Evolutionary conservation across 2,329 filamentous ascomycete genomes (phyloP).

Genomic region (Pseudopithomyces maydicus): DNA sequence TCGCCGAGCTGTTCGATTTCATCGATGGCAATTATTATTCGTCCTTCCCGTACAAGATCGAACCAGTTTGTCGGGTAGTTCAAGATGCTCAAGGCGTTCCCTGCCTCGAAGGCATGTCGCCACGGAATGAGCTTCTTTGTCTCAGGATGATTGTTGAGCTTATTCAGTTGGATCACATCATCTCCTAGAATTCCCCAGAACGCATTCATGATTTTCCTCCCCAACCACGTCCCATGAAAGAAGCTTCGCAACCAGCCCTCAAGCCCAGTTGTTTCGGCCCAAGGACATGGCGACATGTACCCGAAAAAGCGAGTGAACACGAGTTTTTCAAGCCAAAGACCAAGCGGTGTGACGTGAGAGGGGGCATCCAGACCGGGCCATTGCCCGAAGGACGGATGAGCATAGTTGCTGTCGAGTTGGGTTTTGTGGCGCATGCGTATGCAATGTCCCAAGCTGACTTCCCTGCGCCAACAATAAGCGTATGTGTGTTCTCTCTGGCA

Average conservation of each 20-base stretch:
- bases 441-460: slow-evolving; percentile 70
- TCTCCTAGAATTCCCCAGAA: slow-evolving; percentile 63
- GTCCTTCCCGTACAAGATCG: slow-evolving; percentile 58
- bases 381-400: slow-evolving; percentile 64
- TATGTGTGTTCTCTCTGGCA: slow-evolving; percentile 40
- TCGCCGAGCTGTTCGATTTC: slow-evolving; percentile 58
- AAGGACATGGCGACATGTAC: slow-evolving; percentile 77
- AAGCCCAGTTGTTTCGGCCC: slow-evolving; percentile 68
- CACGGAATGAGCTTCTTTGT: slow-evolving; percentile 50
- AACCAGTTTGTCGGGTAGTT: slow-evolving; percentile 66
- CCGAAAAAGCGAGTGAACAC: slow-evolving; percentile 70
- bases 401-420: slow-evolving; percentile 57
- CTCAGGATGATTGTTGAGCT: slow-evolving; percentile 50
- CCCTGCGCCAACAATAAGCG: slow-evolving; percentile 63
- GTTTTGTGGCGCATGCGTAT: slow-evolving; percentile 58
- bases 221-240: slow-evolving; percentile 62
- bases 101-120: slow-evolving; percentile 57
- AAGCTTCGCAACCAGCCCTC: slow-evolving; percentile 57
- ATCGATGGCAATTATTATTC: slow-evolving; percentile 60
- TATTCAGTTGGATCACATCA: slow-evolving; percentile 57
- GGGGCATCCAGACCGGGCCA: slow-evolving; percentile 66
- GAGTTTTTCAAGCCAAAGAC: slow-evolving; percentile 70
- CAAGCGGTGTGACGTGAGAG: slow-evolving; percentile 69
- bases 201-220: slow-evolving; percentile 58
- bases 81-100: slow-evolving; percentile 62